Evolutionary conservation across 148 eudicot genomes (phyloP).

Genomic region (Vaccinium corymbosum): DNA sequence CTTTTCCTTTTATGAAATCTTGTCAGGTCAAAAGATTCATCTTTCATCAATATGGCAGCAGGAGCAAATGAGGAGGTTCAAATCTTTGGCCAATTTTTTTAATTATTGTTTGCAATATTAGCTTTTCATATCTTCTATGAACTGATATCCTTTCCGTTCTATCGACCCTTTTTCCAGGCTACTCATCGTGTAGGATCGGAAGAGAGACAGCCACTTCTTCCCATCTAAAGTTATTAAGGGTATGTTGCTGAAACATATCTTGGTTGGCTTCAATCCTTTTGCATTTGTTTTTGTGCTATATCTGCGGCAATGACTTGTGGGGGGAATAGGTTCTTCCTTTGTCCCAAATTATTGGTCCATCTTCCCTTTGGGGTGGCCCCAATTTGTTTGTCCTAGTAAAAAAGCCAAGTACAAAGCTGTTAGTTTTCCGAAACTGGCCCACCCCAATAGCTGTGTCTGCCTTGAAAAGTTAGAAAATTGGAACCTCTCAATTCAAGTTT

Average conservation of each 20-base stretch:
- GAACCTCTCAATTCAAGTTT: background rate
- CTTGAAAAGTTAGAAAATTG: background rate
- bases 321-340: background rate
- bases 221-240: constrained; percentile 48
- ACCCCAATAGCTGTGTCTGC: background rate
- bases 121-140: background rate
- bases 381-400: background rate
- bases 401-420: background rate
- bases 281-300: background rate
- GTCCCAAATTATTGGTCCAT: background rate
- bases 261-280: background rate
- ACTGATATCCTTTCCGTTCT: background rate
- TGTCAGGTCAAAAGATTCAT: constrained; percentile 56
- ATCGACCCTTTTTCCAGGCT: constrained; percentile 42
- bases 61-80: constrained; percentile 92
- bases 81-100: background rate
- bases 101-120: background rate
- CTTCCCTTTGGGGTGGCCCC: background rate
- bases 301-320: background rate
- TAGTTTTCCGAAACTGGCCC: background rate
- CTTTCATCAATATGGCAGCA: constrained; percentile 68
- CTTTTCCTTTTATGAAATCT: background rate
- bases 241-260: constrained; percentile 18
- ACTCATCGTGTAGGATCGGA: constrained; percentile 64
- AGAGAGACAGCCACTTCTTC: constrained; percentile 88